These are phyloP conservation scores for Blakeslea trispora DNA, from an alignment of 371 early-diverging fungal species.

Conservation along the genomic window DNA sequence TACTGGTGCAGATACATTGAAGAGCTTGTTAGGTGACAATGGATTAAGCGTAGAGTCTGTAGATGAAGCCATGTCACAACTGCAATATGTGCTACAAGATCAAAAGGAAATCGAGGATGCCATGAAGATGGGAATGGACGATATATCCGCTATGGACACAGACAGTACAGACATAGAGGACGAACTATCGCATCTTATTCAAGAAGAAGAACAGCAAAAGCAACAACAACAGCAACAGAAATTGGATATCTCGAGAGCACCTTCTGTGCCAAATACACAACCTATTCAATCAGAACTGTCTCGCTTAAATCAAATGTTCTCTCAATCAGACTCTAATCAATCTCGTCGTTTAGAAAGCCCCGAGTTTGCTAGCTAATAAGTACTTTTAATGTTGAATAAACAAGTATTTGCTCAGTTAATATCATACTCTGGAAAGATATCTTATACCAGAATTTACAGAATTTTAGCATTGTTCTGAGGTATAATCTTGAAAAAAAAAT, in stretches of 20 bases:
- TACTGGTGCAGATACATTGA: conserved; percentile 52
- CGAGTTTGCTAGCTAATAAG: too few relatives aligned
- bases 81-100: conserved; percentile 53
- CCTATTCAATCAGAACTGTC: conserved; percentile 18
- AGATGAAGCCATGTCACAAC: conserved; percentile 50
- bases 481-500: too few relatives aligned
- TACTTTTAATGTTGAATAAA: too few relatives aligned
- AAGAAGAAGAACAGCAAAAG: conserved; percentile 11
- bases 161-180: conserved; percentile 49
- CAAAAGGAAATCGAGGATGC: conserved; percentile 60
- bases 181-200: conserved; percentile 43
- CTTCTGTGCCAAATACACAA: conserved; percentile 5
- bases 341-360: neutral
- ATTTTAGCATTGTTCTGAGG: too few relatives aligned
- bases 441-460: too few relatives aligned
- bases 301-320: conserved; percentile 25
- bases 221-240: conserved; percentile 10
- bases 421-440: too few relatives aligned
- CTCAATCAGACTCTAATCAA: neutral
- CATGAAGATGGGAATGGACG: conserved; percentile 33
- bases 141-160: conserved; percentile 11
- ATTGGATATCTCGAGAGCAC: neutral
- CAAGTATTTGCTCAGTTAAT: too few relatives aligned
- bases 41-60: conserved; percentile 44
- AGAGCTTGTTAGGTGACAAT: conserved; percentile 31